phyloP scores from a whole-genome alignment of 352 stramenopile genomes.

The Aphanomyces astaci region DNA sequence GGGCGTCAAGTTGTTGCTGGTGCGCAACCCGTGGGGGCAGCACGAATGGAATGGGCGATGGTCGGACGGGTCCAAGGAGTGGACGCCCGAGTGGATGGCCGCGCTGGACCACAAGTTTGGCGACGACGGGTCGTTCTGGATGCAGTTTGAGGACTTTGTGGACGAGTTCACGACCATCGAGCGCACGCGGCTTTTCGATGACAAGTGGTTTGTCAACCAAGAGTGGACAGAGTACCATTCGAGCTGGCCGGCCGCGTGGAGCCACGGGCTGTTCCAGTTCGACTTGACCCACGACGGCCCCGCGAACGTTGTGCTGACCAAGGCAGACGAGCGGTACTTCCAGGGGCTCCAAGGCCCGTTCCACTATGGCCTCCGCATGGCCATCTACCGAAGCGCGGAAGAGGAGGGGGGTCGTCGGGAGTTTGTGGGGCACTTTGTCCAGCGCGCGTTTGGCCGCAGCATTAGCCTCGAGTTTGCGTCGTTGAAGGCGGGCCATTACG shows the following conservation, averaged over 20 bases:
- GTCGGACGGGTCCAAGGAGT: conserved; percentile 40
- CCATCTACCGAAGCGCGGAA: conserved; percentile 26
- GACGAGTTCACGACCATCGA: conserved; percentile 33
- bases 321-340: conserved; percentile 38
- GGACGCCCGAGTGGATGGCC: conserved; percentile 40
- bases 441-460: conserved; percentile 30
- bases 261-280: conserved; percentile 31
- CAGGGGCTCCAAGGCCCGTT: conserved; percentile 37
- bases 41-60: conserved; percentile 45
- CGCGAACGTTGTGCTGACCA: conserved; percentile 35
- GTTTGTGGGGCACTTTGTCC: conserved; percentile 29
- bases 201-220: conserved; percentile 35
- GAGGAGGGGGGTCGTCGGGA: conserved; percentile 26
- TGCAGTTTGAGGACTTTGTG: conserved; percentile 41
- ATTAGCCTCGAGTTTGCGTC: conserved; percentile 32
- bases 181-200: conserved; percentile 35
- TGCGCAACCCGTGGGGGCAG: conserved; percentile 53
- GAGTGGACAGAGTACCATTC: conserved; percentile 31
- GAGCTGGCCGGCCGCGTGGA: conserved; percentile 30
- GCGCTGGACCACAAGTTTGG: conserved; percentile 34
- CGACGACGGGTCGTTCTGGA: conserved; percentile 62
- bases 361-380: conserved; percentile 34
- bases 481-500: conserved; percentile 29
- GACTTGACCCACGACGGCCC: conserved; percentile 25
- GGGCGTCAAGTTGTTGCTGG: conserved; percentile 31